phyloP scores from a whole-genome alignment of 306 rosid genomes.

The Malus fusca region DNA sequence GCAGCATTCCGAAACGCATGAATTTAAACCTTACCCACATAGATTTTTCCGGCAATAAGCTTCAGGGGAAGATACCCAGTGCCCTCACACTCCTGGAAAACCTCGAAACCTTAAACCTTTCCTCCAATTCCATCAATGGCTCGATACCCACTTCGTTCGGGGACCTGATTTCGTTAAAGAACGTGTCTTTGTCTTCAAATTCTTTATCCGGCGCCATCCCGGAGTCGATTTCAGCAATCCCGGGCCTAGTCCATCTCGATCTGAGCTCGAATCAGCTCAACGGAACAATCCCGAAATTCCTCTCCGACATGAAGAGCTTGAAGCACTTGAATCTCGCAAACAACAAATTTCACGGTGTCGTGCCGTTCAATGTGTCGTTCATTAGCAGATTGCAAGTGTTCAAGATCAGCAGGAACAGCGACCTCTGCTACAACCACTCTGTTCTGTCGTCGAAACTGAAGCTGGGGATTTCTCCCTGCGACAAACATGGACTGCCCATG shows the following conservation, averaged over 20 bases:
- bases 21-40: conserved; percentile 60
- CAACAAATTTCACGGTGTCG: conserved; percentile 61
- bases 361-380: conserved; percentile 67
- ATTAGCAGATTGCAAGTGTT: conserved; percentile 44
- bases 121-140: conserved; percentile 49
- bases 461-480: conserved; percentile 89
- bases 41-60: conserved; percentile 66
- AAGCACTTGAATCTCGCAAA: conserved; percentile 73
- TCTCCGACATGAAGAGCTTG: conserved; percentile 57
- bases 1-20: conserved; percentile 51
- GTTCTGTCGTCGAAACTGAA: conserved; percentile 66
- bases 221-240: conserved; percentile 61
- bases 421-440: conserved; percentile 72
- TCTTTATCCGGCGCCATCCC: conserved; percentile 73
- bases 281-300: conserved; percentile 75
- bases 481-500: conserved; percentile 72
- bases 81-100: conserved; percentile 57
- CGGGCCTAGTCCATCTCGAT: conserved; percentile 63
- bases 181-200: conserved; percentile 62
- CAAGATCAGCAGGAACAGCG: conserved; percentile 57
- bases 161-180: conserved; percentile 52
- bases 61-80: conserved; percentile 56
- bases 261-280: conserved; percentile 86
- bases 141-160: conserved; percentile 68
- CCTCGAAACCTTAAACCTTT: conserved; percentile 54